Evolutionary conservation across 257 asterid species (phyloP), one percentile per base, ranked within the genome.

Genomic region (Plantago elongata): DNA sequence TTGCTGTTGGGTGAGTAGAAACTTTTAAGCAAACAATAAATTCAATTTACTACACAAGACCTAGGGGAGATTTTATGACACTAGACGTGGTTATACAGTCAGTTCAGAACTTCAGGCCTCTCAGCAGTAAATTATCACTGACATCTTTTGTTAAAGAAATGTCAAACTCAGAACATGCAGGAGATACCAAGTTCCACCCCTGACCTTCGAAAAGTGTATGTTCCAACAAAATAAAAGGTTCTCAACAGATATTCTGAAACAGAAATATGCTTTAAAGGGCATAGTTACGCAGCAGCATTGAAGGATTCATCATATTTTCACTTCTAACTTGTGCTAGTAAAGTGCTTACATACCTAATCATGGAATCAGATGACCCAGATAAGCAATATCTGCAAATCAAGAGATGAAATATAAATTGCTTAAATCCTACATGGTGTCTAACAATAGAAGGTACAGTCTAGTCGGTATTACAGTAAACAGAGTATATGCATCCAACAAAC

Each of bases 401-500:
- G 15, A 55, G 40, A 27, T 11, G 45, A 55, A 55, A 13, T 34
- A 7, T 22, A 30, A 42, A 34, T 54, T 0, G 40, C 59, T 30
- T 42, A 63, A 60, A 42, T 13, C 50, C 58, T 58, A 57, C 51
- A 51, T 51, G 16, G 16, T 18, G 52, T 22, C 42, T 29, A 44
- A 44, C 9, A 52, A 40, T 7, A 64, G 7, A 51, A 52, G 13
- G 15, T 1, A 34, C 40, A 34, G 8, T 7, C 5, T 34, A 34
- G 40, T 3, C 5, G 40, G 40, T 34, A 34, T 34, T 4, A 34
- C 40, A 34, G 40, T 7, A 7, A 34, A 4, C 3, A 34, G 60
- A 62, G 5, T 29, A 50, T 49, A 58, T 50, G 57, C 61, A 46
- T 62, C 60, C 54, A 48, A 72, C 93, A 54, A 72, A 92, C 99